A percentile compares a stretch with the other conserved stretches of the same genome.
Evolutionary conservation across 2,329 filamentous ascomycete genomes (phyloP).

Genomic region (Fusarium nematophilum): DNA sequence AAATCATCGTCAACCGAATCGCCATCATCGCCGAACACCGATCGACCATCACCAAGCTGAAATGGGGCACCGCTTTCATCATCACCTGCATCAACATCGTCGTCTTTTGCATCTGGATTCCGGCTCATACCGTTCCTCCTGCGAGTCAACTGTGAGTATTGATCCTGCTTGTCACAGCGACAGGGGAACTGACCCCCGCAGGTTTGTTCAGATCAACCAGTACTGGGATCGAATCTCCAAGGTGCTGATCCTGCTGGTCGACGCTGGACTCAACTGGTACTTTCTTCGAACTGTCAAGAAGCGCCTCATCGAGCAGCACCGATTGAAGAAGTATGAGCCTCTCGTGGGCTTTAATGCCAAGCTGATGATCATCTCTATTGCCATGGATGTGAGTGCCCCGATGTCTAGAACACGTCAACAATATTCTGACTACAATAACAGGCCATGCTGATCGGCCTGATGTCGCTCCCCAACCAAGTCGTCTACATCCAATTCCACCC

Average conservation of each 20-base stretch:
- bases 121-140: slow-evolving; percentile 55
- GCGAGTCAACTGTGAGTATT: slow-evolving; percentile 48
- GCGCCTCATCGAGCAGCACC: slow-evolving; percentile 58
- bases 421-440: not conserved
- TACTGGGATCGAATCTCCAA: slow-evolving; percentile 66
- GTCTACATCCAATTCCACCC: slow-evolving; percentile 64
- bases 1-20: slow-evolving; percentile 67
- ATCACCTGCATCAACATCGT: slow-evolving; percentile 64
- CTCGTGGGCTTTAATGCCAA: slow-evolving; percentile 62
- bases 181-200: slow-evolving; percentile 4
- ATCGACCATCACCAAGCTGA: slow-evolving; percentile 52
- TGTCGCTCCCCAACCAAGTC: slow-evolving; percentile 48
- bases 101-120: slow-evolving; percentile 66
- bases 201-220: slow-evolving; percentile 56
- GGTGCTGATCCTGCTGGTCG: slow-evolving; percentile 61
- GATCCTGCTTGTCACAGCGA: accelerated
- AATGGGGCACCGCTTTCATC: slow-evolving; percentile 57
- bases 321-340: slow-evolving; percentile 62
- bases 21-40: slow-evolving; percentile 58
- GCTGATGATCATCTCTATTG: slow-evolving; percentile 60
- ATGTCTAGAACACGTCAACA: accelerated
- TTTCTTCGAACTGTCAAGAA: slow-evolving; percentile 61
- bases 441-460: slow-evolving; percentile 47
- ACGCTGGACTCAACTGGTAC: slow-evolving; percentile 63
- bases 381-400: slow-evolving; percentile 56